Conservation (phyloP, 371 early-diverging fungal species). For the Mucor lusitanicus region DNA sequence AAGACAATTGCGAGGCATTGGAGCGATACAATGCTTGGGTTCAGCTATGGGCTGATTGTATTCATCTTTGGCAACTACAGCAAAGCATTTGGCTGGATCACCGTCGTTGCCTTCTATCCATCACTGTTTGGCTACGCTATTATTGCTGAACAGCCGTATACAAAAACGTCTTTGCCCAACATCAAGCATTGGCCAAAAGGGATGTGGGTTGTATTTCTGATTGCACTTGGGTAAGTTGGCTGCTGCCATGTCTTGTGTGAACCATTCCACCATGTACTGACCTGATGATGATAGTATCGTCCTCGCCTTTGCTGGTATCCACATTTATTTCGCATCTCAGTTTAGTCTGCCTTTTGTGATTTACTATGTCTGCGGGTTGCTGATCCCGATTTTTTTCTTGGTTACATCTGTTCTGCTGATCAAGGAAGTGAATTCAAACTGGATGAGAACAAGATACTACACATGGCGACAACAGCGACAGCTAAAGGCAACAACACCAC, state of each 20-base stretch:
- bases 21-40: conserved; percentile 59
- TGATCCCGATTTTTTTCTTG: conserved; percentile 57
- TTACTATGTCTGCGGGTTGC: conserved; percentile 60
- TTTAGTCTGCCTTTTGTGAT: conserved; percentile 44
- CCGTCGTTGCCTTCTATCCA: conserved; percentile 71
- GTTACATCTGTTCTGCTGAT: conserved; percentile 32
- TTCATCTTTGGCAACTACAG: conserved; percentile 87
- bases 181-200: conserved; percentile 72
- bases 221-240: conserved; percentile 48
- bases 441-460: conserved; percentile 25
- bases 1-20: conserved; percentile 69
- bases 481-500: background rate
- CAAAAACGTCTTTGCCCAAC: conserved; percentile 70
- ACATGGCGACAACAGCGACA: background rate
- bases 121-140: conserved; percentile 67
- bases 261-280: background rate
- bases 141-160: conserved; percentile 72
- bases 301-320: conserved; percentile 60
- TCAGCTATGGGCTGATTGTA: conserved; percentile 65
- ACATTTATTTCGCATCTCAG: conserved; percentile 55
- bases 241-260: background rate
- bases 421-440: conserved; percentile 52
- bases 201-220: conserved; percentile 68
- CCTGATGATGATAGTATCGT: conserved; percentile 40
- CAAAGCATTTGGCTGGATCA: conserved; percentile 73